A percentile compares a stretch with the other conserved stretches of the same genome.
These are phyloP conservation scores for Fraxinus excelsior DNA, from an alignment of 257 asterid species.

Conservation along the genomic window DNA sequence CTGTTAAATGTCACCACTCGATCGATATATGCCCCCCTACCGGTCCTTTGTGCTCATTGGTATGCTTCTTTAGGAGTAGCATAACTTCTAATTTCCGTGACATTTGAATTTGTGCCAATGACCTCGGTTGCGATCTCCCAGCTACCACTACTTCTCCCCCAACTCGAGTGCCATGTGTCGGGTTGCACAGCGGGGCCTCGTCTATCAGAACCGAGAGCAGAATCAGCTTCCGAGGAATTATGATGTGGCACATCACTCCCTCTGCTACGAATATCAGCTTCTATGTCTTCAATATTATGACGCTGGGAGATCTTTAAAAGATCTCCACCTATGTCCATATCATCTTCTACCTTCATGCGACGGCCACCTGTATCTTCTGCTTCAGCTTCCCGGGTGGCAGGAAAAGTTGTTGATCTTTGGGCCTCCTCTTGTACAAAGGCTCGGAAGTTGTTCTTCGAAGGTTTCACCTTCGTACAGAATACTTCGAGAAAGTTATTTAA, in stretches of 20 bases:
- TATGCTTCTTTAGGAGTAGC: slow-evolving; percentile 45
- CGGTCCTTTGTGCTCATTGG: slow-evolving; percentile 32
- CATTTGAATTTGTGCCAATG: slow-evolving; percentile 32
- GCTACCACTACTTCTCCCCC: slow-evolving; percentile 67
- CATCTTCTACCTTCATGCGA: slow-evolving; percentile 85
- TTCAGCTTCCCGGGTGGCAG: slow-evolving; percentile 57
- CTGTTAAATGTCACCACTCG: slow-evolving; percentile 30
- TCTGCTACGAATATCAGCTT: slow-evolving; percentile 87
- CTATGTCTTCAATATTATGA: slow-evolving; percentile 85
- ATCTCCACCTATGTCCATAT: slow-evolving; percentile 89
- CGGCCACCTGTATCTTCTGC: slow-evolving; percentile 53
- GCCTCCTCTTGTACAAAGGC: slow-evolving; percentile 80
- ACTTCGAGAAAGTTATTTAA: slow-evolving; percentile 77
- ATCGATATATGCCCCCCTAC: neutral
- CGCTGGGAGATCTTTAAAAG: slow-evolving; percentile 93
- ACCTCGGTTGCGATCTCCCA: slow-evolving; percentile 65
- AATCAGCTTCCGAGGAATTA: slow-evolving; percentile 68
- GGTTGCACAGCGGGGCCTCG: slow-evolving; percentile 50
- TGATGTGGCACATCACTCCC: slow-evolving; percentile 78
- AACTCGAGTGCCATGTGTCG: slow-evolving; percentile 53
- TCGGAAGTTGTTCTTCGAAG: slow-evolving; percentile 81
- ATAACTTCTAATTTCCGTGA: slow-evolving; percentile 30
- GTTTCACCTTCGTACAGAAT: slow-evolving; percentile 82
- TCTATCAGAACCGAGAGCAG: slow-evolving; percentile 72
- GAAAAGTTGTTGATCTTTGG: slow-evolving; percentile 51